Evolutionary conservation across 768 basidiomycete genomes (phyloP).

Genomic region (Mycena filopes): DNA sequence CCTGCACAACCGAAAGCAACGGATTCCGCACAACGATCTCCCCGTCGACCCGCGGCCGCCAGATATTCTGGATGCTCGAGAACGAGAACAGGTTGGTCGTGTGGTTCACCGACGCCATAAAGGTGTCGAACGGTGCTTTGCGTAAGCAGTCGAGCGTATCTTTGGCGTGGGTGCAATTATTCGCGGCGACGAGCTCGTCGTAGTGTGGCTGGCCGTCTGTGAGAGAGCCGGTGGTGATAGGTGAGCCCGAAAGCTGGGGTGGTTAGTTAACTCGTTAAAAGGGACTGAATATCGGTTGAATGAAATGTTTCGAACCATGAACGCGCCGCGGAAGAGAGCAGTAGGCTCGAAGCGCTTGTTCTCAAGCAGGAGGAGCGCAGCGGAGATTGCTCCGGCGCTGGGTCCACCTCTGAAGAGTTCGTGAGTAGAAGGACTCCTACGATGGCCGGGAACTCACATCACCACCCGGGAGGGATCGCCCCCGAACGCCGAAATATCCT

Average conservation of each 20-base stretch:
- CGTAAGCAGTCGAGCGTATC: conserved; percentile 49
- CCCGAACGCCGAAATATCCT: not conserved
- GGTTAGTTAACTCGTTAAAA: no score
- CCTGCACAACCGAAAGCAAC: conserved; percentile 43
- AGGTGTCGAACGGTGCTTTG: conserved; percentile 39
- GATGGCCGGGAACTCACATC: not conserved
- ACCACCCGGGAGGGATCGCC: conserved; percentile 1
- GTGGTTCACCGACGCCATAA: conserved; percentile 45
- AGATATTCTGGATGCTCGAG: conserved; percentile 43
- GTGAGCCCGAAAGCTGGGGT: not conserved
- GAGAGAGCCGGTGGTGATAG: not conserved
- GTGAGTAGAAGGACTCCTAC: not conserved
- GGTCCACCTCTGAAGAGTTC: conserved; percentile 4
- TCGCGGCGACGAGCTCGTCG: conserved; percentile 16
- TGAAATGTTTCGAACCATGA: no score
- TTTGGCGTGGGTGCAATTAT: conserved; percentile 36
- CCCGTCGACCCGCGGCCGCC: conserved; percentile 53
- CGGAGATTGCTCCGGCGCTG: conserved; percentile 26
- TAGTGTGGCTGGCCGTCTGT: conserved; percentile 9
- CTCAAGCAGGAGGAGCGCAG: not conserved
- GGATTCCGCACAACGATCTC: conserved; percentile 48
- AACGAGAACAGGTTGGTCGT: conserved; percentile 45
- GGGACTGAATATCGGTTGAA: no score
- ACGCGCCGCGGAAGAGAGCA: conserved; percentile 14
- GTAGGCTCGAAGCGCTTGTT: conserved; percentile 16